A percentile compares a stretch with the other conserved stretches of the same genome.
These are phyloP conservation scores for Russula dissimulans DNA, from an alignment of 768 basidiomycete genomes.

Conservation along the genomic window DNA sequence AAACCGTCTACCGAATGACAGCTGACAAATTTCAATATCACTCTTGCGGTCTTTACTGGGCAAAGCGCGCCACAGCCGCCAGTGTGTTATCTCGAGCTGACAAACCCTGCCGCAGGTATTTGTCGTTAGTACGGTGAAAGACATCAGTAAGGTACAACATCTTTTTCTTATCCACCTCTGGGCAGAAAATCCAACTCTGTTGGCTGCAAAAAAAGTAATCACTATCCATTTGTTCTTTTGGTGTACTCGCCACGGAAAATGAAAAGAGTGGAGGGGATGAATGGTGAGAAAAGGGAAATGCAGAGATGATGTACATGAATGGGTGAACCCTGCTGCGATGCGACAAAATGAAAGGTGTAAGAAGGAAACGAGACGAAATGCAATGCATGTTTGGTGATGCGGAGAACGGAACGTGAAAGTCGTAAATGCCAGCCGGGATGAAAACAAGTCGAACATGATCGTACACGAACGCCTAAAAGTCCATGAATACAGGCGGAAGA, in stretches of 20 bases:
- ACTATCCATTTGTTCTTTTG: background rate
- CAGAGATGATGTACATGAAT: background rate
- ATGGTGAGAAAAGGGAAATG: background rate
- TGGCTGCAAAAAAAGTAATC: too few relatives aligned
- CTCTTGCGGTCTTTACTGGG: too few relatives aligned
- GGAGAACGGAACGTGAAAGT: background rate
- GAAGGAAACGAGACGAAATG: background rate
- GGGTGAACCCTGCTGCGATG: background rate
- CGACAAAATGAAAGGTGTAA: background rate
- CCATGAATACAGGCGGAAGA: background rate
- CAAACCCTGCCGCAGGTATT: too few relatives aligned
- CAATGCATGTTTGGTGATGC: background rate
- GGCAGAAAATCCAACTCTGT: too few relatives aligned
- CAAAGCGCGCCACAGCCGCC: too few relatives aligned
- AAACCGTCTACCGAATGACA: too few relatives aligned
- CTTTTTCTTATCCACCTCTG: too few relatives aligned
- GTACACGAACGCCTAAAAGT: background rate
- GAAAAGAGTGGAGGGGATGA: background rate
- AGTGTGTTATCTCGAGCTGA: too few relatives aligned
- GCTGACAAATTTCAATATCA: too few relatives aligned
- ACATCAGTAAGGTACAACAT: too few relatives aligned
- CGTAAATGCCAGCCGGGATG: background rate
- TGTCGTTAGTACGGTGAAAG: too few relatives aligned
- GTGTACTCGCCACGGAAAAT: background rate
- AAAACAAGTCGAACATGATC: background rate